Evolutionary conservation across 1,139 yeast genomes (phyloP).

Genomic region (Insectozyma bohioensis): DNA sequence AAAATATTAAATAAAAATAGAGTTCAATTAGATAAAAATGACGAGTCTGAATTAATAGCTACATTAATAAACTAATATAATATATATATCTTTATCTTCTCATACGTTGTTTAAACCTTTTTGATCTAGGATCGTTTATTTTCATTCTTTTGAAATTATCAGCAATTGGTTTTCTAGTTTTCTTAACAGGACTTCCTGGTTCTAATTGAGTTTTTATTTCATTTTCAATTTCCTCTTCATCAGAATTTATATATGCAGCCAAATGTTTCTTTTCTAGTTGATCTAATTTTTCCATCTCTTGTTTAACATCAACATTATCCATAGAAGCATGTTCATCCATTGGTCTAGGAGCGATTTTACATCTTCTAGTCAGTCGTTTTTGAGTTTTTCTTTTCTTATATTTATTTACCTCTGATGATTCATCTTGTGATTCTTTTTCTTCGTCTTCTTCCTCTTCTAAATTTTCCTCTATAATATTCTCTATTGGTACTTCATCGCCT

Average conservation of each 20-base stretch:
- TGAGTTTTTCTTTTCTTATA: conserved; percentile 44
- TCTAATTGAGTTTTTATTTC: conserved; percentile 20
- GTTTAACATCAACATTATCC: conserved; percentile 40
- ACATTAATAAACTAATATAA: conserved; percentile 11
- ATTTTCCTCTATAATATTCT: conserved; percentile 17
- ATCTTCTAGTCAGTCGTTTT: conserved; percentile 64
- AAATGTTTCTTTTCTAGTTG: conserved; percentile 22
- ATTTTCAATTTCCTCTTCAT: conserved; percentile 21
- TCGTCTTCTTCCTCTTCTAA: conserved; percentile 14
- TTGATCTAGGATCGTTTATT: conserved; percentile 33
- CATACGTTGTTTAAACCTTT: conserved; percentile 18
- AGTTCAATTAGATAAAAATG: conserved; percentile 19
- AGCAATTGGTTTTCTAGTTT: conserved; percentile 34
- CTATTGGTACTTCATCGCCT: conserved; percentile 18
- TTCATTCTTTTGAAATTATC: conserved; percentile 42
- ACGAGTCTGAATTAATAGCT: conserved; percentile 14
- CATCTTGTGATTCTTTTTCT: conserved; percentile 16
- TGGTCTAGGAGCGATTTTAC: conserved; percentile 50
- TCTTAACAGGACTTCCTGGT: conserved; percentile 14
- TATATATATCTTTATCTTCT: conserved; percentile 8
- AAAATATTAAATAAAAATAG: conserved; percentile 15
- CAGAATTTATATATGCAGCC: conserved; percentile 23
- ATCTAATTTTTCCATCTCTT: conserved; percentile 33
- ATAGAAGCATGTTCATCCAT: conserved; percentile 23
- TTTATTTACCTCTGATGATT: conserved; percentile 14